Evolutionary conservation across 768 basidiomycete species (phyloP), one percentile per base, ranked within the genome.

Genomic region (Boletus speciosus): DNA sequence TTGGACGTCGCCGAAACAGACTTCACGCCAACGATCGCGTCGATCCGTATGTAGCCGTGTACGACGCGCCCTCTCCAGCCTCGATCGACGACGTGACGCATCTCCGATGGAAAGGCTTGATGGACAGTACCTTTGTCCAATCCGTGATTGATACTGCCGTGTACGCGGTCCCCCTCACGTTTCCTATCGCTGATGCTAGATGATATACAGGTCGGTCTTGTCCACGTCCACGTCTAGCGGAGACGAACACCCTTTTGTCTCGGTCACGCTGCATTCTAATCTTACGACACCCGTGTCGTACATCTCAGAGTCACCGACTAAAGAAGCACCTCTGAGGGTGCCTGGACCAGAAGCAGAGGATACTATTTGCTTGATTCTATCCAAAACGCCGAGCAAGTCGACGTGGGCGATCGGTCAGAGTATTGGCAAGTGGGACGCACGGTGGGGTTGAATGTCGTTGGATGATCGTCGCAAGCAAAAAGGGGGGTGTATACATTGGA

Each of bases 41-140:
- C 27, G 84, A 88, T 58, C 82, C 88, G 10, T 90, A 81, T 55
- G 76, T 89, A 10, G 82, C 85, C 1, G 72, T 87, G 10, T 90
- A 89, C 64, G 77, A 80, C 21, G 69, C 77, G 2, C 86, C 86
- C 0, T 51, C 68, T 3, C 75, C 79, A 0, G 75, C 72, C 5
- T 57, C 58, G 23, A 60, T 81, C 16, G 83, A 77, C 4, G 71
- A 73, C 29, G 62, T 85, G 29, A 78, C 75, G 9, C 82, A 81
- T 54, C 56, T 89, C 4, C 72, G 76, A 37, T 90, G 87, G 87
- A 66, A 61, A 23, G 88, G 88, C 1, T 68, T 88, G 32, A 66
- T 90, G 27, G 61, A 74, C 14, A 74, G 78, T 0, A 51, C 38
- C 1, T 87, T 89, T 58, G 74, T 86, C 7, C 80, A 80, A 58